Evolutionary conservation across 768 basidiomycete species (phyloP).

Genomic region (Mycena rebaudengoi): DNA sequence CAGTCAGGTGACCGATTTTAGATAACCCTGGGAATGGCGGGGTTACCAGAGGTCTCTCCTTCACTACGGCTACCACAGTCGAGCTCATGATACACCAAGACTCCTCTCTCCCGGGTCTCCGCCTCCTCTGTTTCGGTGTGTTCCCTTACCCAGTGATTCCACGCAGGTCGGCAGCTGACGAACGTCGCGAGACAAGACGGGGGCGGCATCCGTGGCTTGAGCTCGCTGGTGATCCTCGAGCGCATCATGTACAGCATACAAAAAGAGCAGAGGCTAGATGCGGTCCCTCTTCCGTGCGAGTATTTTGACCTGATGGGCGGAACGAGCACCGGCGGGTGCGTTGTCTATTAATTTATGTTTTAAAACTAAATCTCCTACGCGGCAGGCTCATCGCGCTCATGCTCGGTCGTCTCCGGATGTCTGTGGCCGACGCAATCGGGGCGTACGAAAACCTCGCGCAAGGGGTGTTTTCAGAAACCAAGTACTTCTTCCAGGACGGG

Average conservation of each 20-base stretch:
- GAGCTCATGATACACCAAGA: no score
- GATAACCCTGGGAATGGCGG: no score
- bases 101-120: no score
- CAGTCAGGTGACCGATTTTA: no score
- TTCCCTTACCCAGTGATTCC: no score
- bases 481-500: neutral
- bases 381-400: neutral
- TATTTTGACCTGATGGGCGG: slow-evolving; percentile 31
- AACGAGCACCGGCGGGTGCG: slow-evolving; percentile 30
- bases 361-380: neutral
- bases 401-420: neutral
- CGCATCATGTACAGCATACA: slow-evolving; percentile 27
- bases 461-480: neutral
- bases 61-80: no score
- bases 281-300: slow-evolving; percentile 23
- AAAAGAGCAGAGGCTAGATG: neutral
- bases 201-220: slow-evolving; percentile 28
- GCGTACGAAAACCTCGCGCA: neutral
- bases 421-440: neutral
- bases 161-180: no score
- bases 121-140: no score
- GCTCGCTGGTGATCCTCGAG: slow-evolving; percentile 19
- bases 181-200: no score
- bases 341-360: neutral
- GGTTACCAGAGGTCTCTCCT: no score